Evolutionary conservation across 352 stramenopile species (phyloP), one percentile per base, ranked within the genome.

Genomic region (Phytophthora idaei): DNA sequence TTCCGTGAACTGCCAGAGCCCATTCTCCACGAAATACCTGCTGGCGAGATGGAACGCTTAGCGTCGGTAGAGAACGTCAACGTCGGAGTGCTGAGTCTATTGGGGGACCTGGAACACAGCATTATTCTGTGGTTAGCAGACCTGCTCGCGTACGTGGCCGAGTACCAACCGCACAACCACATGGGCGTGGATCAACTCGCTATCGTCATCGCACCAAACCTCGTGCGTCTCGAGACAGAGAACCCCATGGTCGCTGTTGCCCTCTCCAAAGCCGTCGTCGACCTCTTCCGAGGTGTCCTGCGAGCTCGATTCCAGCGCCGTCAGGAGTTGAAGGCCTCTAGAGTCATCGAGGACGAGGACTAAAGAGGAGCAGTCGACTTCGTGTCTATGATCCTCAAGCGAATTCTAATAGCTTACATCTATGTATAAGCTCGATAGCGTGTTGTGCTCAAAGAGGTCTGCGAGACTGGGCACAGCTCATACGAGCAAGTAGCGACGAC

Each of bases 121-220:
- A 80, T 97, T 10, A 57, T 97, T 12, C 53, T 90, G 5, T 97
- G 90, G 90, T 77, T 97, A 51, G 83, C 90, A 2, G 89, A 97
- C 52, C 58, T 97, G 25, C 71, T 97, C 25, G 78, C 81, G 2
- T 71, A 73, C 41, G 89, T 97, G 31, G 87, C 87, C 31, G 71
- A 78, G 57, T 88, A 81, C 66, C 74, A 96, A 74, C 25, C 71
- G 7, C 56, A 78, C 39, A 97, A 97, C 64, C 86, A 94, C 71
- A 97, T 97, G 89, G 87, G 88, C n/a, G 77, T 93, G 17, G 89
- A 95, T 55, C 90, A 97, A 58, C 78, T 97, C 42, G 88, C 89
- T 25, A 96, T 97, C 64, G 79, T 96, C 57, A 92, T 97, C 55
- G 83, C 85, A 21, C 90, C 90, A 12, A 97, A 97, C 60, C 81